phyloP scores from a whole-genome alignment of 352 stramenopile genomes.

The Hyaloperonospora arabidopsidis region DNA sequence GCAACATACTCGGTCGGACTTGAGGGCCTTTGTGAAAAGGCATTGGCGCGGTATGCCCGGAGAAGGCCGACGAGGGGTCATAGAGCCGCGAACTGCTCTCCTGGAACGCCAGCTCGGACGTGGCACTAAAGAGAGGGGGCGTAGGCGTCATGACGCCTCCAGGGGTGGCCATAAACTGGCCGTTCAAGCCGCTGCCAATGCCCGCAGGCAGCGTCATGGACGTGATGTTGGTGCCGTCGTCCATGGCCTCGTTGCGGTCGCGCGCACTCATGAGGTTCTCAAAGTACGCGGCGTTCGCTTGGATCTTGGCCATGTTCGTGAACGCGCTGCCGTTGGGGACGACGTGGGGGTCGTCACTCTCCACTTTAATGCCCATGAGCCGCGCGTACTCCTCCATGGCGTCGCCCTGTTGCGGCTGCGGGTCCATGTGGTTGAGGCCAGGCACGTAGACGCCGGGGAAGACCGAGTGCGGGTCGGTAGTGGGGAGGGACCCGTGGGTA shows the following conservation, averaged over 20 bases:
- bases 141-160: constrained; percentile 12
- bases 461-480: constrained; percentile 13
- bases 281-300: constrained; percentile 77
- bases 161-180: constrained; percentile 31
- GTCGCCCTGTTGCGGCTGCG: constrained; percentile 31
- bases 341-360: constrained; percentile 35
- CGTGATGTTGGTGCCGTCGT: constrained; percentile 44
- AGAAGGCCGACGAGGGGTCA: constrained; percentile 49
- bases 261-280: constrained; percentile 56
- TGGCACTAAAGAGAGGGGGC: constrained; percentile 41
- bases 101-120: constrained; percentile 53
- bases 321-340: constrained; percentile 27
- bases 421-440: constrained; percentile 35
- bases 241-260: constrained; percentile 38
- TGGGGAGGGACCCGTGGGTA: constrained; percentile 9
- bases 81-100: constrained; percentile 61
- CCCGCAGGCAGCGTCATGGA: constrained; percentile 61
- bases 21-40: constrained; percentile 41
- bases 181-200: constrained; percentile 57
- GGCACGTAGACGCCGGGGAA: constrained; percentile 50
- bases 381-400: constrained; percentile 77
- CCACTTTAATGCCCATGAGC: constrained; percentile 81
- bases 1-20: constrained; percentile 19
- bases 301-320: constrained; percentile 53
- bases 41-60: constrained; percentile 29